Base-by-base conservation (phyloP, 1,284 basidiomycete species). In the Moesziomyces globuligerus region DNA sequence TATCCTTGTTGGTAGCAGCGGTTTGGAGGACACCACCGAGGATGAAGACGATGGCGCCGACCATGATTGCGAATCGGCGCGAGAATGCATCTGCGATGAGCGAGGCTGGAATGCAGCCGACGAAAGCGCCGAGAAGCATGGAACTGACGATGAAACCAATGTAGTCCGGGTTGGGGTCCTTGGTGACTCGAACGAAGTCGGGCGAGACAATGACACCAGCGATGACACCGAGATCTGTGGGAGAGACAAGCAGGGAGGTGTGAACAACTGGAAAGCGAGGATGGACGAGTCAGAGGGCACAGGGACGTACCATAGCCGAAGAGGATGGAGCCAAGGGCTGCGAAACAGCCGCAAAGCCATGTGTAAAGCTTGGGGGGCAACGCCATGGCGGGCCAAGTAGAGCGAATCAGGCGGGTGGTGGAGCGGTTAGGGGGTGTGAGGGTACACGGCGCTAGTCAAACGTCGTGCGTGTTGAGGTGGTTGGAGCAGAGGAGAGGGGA, bases 281-380 rank as follows among this genome's bases (percentile, higher is more conserved):
- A 23, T 6, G 13, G 4, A 38, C n/a, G 84, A 83, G 21, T 83
- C 70, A 40, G 38, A 36, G 85, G 83, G 4, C 11, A 21, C 21
- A 43, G 21, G 18, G n/a, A 53, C 44, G 15, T 29, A 52, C 50
- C 56, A 80, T 58, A 55, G 20, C 41, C 41, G 36, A 60, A 67
- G 34, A 53, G 49, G 28, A 52, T 47, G 26, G 51, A 46, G 15
- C 74, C 79, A 70, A 61, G 81, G 75, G 83, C 84, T 11, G 86
- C 88, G 65, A 89, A 89, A 52, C 87, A 83, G 24, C 87, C 88
- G 72, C 87, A 88, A 7, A 88, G 59, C 60, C 52, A 56, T 26
- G 60, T 64, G 48, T 64, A 64, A 26, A 56, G 52, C 54, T 83
- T 83, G 7, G 83, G 83, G n/a, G 83, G 70, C 37, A 84, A 62